Base-by-base conservation (phyloP, 1,139 yeast genomes). In the Geotrichum candidum region DNA sequence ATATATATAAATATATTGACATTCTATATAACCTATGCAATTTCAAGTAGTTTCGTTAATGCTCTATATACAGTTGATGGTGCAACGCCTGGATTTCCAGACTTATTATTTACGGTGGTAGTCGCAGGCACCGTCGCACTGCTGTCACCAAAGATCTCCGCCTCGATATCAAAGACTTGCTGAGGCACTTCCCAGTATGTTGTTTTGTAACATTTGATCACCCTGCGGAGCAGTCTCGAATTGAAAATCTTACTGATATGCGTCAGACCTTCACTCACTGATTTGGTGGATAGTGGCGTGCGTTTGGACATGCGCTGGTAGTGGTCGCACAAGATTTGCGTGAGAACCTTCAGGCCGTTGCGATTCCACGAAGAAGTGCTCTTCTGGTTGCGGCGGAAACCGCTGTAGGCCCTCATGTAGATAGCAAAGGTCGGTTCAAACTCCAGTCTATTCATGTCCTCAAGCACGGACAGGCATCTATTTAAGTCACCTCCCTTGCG, bases 51-150 rank as follows among this genome's bases (percentile, higher is more conserved):
- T 31, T 55, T 51, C 35, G 51, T 54, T 51, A 59, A 41, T 38
- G 55, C 56, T 51, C 51, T 59, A 59, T 59, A 54, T 59, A 59
- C 61, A 59, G 53, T 59, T 35, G 50, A 54, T 27, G 58, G 31
- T 15, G 55, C 22, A 10, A 53, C 51, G 18, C 45, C 55, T 33
- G 51, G 45, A 51, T 41, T 41, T n/a, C 45, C 41, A 50, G 54
- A 38, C 58, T 51, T 53, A 29, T 55, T 51, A 51, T 51, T 56
- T 13, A 41, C 48, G 2, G 22, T 41, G 48, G 48, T 41, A 9
- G 48, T 41, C 48, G 10, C 48, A n/a, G 48, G 48, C 22, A n/a
- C 9, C 48, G 48, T n/a, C 22, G 48, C 18, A 23, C 48, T 22
- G 46, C 29, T 38, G 5, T 11, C 29, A 15, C n/a, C 45, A 18